Percentiles rank a stretch among this genome's conserved stretches.
Evolutionary conservation across 1,284 basidiomycete genomes (phyloP).

Genomic region (Schizophyllum commune): DNA sequence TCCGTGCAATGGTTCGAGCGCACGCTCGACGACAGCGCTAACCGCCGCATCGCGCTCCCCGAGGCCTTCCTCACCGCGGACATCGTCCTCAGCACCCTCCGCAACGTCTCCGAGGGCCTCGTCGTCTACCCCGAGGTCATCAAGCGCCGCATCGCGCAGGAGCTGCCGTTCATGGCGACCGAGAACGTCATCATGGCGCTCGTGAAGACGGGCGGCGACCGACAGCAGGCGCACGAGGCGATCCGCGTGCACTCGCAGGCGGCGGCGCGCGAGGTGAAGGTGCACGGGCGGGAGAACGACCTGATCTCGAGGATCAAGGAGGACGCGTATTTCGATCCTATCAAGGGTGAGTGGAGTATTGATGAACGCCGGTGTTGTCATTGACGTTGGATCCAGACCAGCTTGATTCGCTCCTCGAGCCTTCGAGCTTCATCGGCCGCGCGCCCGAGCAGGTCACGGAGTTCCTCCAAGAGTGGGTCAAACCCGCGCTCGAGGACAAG

Average conservation of each 20-base stretch:
- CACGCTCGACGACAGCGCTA: conserved; percentile 94
- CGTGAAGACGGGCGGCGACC: conserved; percentile 90
- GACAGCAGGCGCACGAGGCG: conserved; percentile 96
- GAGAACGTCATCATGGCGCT: conserved; percentile 99
- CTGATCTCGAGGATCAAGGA: conserved; percentile 82
- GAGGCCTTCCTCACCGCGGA: conserved; percentile 98
- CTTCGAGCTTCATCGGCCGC: conserved; percentile 81
- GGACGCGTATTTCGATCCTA: conserved; percentile 60
- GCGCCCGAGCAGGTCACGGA: conserved; percentile 91
- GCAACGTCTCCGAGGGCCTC: conserved; percentile 95
- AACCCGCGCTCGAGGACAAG: conserved; percentile 69
- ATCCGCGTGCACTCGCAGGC: conserved; percentile 96
- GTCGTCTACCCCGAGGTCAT: conserved; percentile 96
- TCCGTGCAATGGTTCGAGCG: conserved; percentile 96
- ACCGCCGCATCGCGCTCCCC: conserved; percentile 92
- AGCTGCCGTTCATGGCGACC: conserved; percentile 98
- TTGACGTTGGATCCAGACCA: not conserved
- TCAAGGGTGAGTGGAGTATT: conserved; percentile 38
- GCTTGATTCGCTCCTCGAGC: conserved; percentile 69
- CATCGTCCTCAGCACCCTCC: conserved; percentile 90
- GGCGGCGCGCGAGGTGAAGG: conserved; percentile 91
- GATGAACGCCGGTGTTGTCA: too few species aligned
- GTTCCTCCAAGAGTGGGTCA: conserved; percentile 86
- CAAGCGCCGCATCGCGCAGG: conserved; percentile 83
- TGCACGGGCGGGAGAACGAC: conserved; percentile 94